phyloP scores from a whole-genome alignment of 2,329 filamentous ascomycete species.

The Apiospora marii region DNA sequence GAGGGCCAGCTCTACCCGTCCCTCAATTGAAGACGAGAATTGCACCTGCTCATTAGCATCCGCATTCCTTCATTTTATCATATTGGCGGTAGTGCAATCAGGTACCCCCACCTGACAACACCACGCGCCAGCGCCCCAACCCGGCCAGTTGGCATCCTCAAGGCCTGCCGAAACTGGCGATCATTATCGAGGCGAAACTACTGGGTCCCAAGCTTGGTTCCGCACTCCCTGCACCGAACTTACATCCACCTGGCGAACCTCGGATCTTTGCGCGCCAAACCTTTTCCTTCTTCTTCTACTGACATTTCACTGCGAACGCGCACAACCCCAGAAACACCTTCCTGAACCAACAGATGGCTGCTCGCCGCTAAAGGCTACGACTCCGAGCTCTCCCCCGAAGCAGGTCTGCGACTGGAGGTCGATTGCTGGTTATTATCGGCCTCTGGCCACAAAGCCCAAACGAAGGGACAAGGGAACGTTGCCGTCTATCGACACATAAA shows the following conservation, averaged over 20 bases:
- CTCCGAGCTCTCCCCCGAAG: not conserved
- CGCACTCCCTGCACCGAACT: constrained; percentile 20
- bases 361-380: not conserved
- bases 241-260: constrained; percentile 12
- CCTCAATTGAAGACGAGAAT: not conserved
- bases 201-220: constrained; percentile 31
- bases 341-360: constrained; percentile 1
- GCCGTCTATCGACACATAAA: not conserved
- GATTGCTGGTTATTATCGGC: constrained; percentile 16
- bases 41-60: not conserved
- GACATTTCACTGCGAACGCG: not conserved
- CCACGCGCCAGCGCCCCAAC: constrained; percentile 12
- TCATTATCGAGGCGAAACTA: constrained; percentile 49
- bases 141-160: constrained; percentile 19
- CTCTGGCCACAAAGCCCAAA: constrained; percentile 11
- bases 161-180: constrained; percentile 47
- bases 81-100: not conserved
- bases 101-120: constrained; percentile 15
- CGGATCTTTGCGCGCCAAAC: constrained; percentile 8
- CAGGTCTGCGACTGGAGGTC: constrained; percentile 17
- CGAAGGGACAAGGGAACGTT: constrained; percentile 9
- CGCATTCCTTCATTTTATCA: not conserved
- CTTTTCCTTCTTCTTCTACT: not conserved
- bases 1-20: not conserved
- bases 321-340: not conserved